Evolutionary conservation across 108 stramenopile species (phyloP).

Genomic region (Skeletonema menzelii): DNA sequence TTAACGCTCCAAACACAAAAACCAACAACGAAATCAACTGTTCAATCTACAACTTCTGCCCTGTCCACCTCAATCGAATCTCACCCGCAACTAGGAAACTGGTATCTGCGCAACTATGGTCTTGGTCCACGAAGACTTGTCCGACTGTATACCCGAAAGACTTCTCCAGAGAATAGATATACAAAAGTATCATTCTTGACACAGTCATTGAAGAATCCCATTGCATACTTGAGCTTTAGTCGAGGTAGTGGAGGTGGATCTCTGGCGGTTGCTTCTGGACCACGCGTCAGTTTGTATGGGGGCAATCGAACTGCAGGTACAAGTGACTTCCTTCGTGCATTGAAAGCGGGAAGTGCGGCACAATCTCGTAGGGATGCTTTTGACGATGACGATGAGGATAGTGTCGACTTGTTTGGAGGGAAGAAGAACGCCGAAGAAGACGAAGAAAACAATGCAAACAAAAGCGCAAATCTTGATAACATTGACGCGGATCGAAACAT

Average conservation of each 20-base stretch:
- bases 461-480: neutral
- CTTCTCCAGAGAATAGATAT: slow-evolving; percentile 15
- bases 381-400: slow-evolving; percentile 8
- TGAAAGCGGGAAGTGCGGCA: slow-evolving; percentile 26
- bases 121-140: slow-evolving; percentile 29
- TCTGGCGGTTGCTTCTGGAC: slow-evolving; percentile 71
- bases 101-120: slow-evolving; percentile 41
- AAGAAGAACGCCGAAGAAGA: slow-evolving; percentile 7
- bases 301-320: slow-evolving; percentile 10
- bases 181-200: slow-evolving; percentile 9
- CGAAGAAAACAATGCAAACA: slow-evolving; percentile 1
- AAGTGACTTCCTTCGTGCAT: slow-evolving; percentile 47
- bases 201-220: neutral
- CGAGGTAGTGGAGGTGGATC: slow-evolving; percentile 1
- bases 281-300: slow-evolving; percentile 74
- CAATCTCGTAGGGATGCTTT: neutral
- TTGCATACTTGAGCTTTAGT: slow-evolving; percentile 8
- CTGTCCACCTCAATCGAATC: slow-evolving; percentile 33
- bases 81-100: slow-evolving; percentile 31
- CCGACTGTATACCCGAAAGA: slow-evolving; percentile 1
- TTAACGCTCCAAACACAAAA: slow-evolving; percentile 2
- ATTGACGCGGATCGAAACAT: slow-evolving; percentile 69
- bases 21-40: slow-evolving; percentile 28
- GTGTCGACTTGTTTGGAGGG: slow-evolving; percentile 15
- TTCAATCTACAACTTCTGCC: slow-evolving; percentile 37